A percentile compares a stretch with the other conserved stretches of the same genome.
Evolutionary conservation across 805 yeast species (phyloP).

Genomic region (Maudiozyma bulderi): DNA sequence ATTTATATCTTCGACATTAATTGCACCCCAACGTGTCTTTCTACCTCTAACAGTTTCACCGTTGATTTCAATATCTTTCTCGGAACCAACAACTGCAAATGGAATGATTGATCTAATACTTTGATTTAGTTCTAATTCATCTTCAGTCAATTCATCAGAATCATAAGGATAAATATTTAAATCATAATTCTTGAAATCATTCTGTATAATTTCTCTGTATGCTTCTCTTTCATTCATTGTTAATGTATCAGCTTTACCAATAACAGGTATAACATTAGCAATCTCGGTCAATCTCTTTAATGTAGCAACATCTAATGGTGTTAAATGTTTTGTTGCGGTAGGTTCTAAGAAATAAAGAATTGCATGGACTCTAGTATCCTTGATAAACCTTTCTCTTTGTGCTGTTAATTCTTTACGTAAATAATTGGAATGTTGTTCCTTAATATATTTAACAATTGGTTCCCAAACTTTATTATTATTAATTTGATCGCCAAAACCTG

Average conservation of each 20-base stretch:
- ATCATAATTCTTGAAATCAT: conserved; percentile 62
- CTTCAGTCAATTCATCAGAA: conserved; percentile 49
- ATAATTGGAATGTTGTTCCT: conserved; percentile 88
- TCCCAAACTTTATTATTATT: conserved; percentile 96
- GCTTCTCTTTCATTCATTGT: conserved; percentile 75
- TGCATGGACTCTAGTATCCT: conserved; percentile 89
- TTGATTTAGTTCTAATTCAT: conserved; percentile 62
- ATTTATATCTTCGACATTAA: conserved; percentile 85
- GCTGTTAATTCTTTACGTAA: conserved; percentile 92
- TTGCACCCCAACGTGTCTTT: conserved; percentile 87
- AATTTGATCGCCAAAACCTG: conserved; percentile 96
- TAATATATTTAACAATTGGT: conserved; percentile 85
- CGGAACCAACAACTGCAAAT: conserved; percentile 91
- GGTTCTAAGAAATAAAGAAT: conserved; percentile 87
- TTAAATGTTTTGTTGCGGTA: conserved; percentile 59
- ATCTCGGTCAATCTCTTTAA: conserved; percentile 78
- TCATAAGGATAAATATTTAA: conserved; percentile 82
- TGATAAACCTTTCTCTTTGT: conserved; percentile 71
- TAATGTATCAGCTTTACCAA: conserved; percentile 86
- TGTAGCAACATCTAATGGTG: conserved; percentile 72
- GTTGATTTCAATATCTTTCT: conserved; percentile 59
- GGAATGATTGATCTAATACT: conserved; percentile 75
- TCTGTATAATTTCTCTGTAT: conserved; percentile 68
- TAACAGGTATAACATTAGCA: conserved; percentile 89
- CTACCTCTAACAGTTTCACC: conserved; percentile 84